Evolutionary conservation across 441 rosid genomes (phyloP).

Genomic region (Populus hybrid): DNA sequence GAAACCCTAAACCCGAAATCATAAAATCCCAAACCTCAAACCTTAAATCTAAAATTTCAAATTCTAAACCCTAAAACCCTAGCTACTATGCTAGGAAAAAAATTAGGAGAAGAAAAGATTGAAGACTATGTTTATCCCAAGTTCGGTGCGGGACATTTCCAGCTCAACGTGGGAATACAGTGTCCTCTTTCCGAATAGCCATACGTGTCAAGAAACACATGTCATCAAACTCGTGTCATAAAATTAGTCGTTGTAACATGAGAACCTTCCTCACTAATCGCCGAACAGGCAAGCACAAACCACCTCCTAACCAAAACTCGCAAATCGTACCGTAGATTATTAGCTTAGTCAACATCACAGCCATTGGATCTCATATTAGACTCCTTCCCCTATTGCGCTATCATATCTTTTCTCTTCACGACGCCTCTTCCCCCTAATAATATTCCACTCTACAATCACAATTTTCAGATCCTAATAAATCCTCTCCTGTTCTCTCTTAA

Average conservation of each 20-base stretch:
- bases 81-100: too few relatives aligned
- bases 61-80: too few relatives aligned
- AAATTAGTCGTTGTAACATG: too few relatives aligned
- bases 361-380: background rate
- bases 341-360: background rate
- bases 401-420: background rate
- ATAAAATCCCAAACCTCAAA: too few relatives aligned
- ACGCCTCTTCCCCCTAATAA: background rate
- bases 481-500: background rate
- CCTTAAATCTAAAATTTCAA: too few relatives aligned
- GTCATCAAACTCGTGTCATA: background rate
- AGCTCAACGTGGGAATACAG: background rate
- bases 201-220: background rate
- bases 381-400: background rate
- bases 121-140: too few relatives aligned
- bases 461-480: background rate
- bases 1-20: too few relatives aligned
- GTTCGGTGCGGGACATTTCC: background rate
- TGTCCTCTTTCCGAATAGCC: background rate
- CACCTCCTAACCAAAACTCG: background rate
- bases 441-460: background rate
- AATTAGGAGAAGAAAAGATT: background rate
- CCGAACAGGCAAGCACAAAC: background rate
- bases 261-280: background rate
- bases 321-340: background rate